These are phyloP conservation scores for Berkeleyomyces rouxiae DNA, from an alignment of 2,329 filamentous ascomycete genomes.

Conservation along the genomic window DNA sequence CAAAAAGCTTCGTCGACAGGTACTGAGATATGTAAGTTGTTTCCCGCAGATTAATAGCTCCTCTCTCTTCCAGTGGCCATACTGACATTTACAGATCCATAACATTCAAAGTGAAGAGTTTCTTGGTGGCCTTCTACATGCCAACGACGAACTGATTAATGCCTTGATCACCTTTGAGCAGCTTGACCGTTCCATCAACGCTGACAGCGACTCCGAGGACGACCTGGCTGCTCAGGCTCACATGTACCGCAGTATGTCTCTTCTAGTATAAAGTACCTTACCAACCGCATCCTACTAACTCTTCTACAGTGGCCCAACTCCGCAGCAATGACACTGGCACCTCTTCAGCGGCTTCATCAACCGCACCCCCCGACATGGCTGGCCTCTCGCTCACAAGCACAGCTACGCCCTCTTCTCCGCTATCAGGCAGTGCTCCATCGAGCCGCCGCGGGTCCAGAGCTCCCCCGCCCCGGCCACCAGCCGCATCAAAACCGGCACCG, in stretches of 20 bases:
- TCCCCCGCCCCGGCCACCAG: slow-evolving; percentile 31
- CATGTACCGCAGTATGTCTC: slow-evolving; percentile 39
- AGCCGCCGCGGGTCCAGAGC: background rate
- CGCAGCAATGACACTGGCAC: slow-evolving; percentile 32
- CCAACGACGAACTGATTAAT: slow-evolving; percentile 89
- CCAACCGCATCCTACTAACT: slow-evolving; percentile 17
- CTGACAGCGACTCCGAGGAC: slow-evolving; percentile 54
- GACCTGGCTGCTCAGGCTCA: slow-evolving; percentile 51
- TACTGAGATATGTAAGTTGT: slow-evolving; percentile 57
- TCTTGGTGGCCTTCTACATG: slow-evolving; percentile 77
- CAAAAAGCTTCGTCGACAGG: slow-evolving; percentile 68
- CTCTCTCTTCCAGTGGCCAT: background rate
- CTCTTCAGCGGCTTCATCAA: slow-evolving; percentile 26
- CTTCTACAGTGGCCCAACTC: slow-evolving; percentile 30
- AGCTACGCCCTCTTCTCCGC: slow-evolving; percentile 25
- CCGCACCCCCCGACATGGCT: slow-evolving; percentile 28
- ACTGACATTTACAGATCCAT: slow-evolving; percentile 46
- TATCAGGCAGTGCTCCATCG: slow-evolving; percentile 19
- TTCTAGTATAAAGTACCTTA: background rate
- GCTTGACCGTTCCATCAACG: slow-evolving; percentile 70
- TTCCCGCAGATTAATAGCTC: background rate
- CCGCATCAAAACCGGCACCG: slow-evolving; percentile 32
- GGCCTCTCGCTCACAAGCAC: slow-evolving; percentile 19
- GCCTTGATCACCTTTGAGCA: slow-evolving; percentile 91
- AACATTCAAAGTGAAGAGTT: slow-evolving; percentile 81